Percentiles rank a stretch among this genome's conserved stretches.
Evolutionary conservation across 2,329 filamentous ascomycete species (phyloP).

Genomic region (Penicillium sp.): DNA sequence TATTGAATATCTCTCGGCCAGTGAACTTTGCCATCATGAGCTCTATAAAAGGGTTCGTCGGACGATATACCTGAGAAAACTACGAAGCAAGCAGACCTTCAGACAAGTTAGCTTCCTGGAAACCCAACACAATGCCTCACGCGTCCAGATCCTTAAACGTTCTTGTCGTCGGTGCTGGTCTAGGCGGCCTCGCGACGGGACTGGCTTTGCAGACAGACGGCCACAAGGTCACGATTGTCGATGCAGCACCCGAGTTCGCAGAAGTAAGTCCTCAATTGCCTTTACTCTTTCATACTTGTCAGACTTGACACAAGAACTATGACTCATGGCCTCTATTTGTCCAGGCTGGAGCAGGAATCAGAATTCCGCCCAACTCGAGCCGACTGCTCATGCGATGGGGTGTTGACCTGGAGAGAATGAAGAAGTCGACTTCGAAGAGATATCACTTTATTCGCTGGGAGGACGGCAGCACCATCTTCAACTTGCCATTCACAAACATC

Average conservation of each 20-base stretch:
- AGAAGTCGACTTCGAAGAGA: constrained; percentile 26
- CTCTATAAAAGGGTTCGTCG: constrained; percentile 2
- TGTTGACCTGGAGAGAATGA: constrained; percentile 26
- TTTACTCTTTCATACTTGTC: not conserved
- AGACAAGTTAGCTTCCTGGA: not conserved
- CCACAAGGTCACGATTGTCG: constrained; percentile 13
- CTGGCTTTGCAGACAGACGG: constrained; percentile 12
- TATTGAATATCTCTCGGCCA: not conserved
- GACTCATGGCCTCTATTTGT: not conserved
- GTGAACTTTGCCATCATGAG: constrained; percentile 1
- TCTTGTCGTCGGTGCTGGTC: constrained; percentile 9
- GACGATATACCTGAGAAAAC: not conserved
- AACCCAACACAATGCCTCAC: not conserved
- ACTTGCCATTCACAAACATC: constrained; percentile 20
- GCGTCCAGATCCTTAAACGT: constrained; percentile 3
- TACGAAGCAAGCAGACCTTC: not conserved
- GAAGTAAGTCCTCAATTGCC: constrained; percentile 7
- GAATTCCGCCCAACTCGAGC: constrained; percentile 32
- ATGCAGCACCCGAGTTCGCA: constrained; percentile 12
- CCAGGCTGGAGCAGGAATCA: constrained; percentile 34
- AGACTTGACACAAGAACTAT: not conserved
- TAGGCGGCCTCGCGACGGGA: constrained; percentile 8
- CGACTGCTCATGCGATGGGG: constrained; percentile 30
- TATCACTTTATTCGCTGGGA: constrained; percentile 27
- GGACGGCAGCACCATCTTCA: constrained; percentile 28